phyloP scores from a whole-genome alignment of 441 rosid genomes.

The Cnidoscolus chayamansa region DNA sequence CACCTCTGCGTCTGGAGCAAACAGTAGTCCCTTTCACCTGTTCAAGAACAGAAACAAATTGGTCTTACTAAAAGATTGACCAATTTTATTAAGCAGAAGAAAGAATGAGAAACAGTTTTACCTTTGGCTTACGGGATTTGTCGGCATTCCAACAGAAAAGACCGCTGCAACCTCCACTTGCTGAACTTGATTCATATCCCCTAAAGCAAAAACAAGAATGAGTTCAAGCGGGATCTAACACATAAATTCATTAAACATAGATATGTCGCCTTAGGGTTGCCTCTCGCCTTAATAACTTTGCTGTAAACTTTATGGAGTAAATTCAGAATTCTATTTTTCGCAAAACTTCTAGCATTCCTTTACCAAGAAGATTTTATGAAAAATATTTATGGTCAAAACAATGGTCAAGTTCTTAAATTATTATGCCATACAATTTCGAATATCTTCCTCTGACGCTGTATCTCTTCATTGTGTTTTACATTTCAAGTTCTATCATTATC shows the following conservation, averaged over 20 bases:
- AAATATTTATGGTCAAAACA: background rate
- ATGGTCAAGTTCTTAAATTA: background rate
- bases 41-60: slow-evolving; percentile 18
- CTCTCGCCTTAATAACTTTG: too few species aligned
- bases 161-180: slow-evolving; percentile 67
- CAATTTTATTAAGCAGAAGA: background rate
- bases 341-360: background rate
- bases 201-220: slow-evolving; percentile 37
- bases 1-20: slow-evolving; percentile 37
- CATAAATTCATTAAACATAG: too few species aligned
- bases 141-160: slow-evolving; percentile 78
- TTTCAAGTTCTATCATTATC: background rate
- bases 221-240: slow-evolving; percentile 9
- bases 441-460: background rate
- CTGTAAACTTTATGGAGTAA: background rate
- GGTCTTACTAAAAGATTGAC: background rate
- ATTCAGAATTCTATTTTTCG: background rate
- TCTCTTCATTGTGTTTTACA: background rate
- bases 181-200: slow-evolving; percentile 85
- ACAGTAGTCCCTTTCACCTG: slow-evolving; percentile 55
- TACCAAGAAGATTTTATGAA: background rate
- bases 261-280: too few species aligned
- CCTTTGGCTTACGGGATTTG: slow-evolving; percentile 58
- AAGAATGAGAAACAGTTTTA: slow-evolving; percentile 23
- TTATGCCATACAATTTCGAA: background rate